These are phyloP conservation scores for Thelephora ganbajun DNA, from an alignment of 768 basidiomycete genomes.

Conservation along the genomic window DNA sequence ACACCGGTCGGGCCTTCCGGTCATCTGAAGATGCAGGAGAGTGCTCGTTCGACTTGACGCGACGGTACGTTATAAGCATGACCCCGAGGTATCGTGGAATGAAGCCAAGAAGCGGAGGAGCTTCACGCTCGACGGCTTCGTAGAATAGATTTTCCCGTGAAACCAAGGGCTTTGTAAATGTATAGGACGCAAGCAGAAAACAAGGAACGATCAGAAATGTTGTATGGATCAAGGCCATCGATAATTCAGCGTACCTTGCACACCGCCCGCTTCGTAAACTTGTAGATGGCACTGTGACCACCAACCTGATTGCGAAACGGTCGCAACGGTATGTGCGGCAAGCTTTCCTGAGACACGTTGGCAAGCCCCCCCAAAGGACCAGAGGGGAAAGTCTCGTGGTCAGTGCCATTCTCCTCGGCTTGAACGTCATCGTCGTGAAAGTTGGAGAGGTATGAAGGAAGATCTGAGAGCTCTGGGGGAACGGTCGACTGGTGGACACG, in stretches of 20 bases:
- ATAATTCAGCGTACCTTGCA: slow-evolving; percentile 70
- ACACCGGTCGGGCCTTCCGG: slow-evolving; percentile 1
- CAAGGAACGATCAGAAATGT: slow-evolving; percentile 11
- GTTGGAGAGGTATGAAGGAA: background rate
- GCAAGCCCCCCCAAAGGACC: slow-evolving; percentile 7
- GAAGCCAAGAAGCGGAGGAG: slow-evolving; percentile 82
- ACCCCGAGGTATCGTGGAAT: slow-evolving; percentile 98
- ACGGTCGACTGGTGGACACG: background rate
- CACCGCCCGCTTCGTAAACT: slow-evolving; percentile 93
- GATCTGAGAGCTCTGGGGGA: background rate
- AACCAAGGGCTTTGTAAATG: slow-evolving; percentile 66
- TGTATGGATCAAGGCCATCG: background rate
- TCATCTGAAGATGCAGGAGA: slow-evolving; percentile 7
- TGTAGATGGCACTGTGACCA: slow-evolving; percentile 94
- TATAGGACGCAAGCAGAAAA: slow-evolving; percentile 3
- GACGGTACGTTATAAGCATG: slow-evolving; percentile 93
- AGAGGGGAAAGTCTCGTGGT: slow-evolving; percentile 23
- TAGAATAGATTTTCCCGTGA: slow-evolving; percentile 97
- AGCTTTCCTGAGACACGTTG: slow-evolving; percentile 38
- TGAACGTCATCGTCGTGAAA: slow-evolving; percentile 4
- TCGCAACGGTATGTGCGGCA: slow-evolving; percentile 83
- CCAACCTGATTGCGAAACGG: slow-evolving; percentile 98
- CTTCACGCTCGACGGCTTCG: slow-evolving; percentile 88
- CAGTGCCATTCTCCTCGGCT: slow-evolving; percentile 20
- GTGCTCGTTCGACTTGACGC: slow-evolving; percentile 26